Percentiles rank a stretch among this genome's conserved stretches.
These are phyloP conservation scores for Myochromella boudieri DNA, from an alignment of 768 basidiomycete genomes.

Conservation along the genomic window DNA sequence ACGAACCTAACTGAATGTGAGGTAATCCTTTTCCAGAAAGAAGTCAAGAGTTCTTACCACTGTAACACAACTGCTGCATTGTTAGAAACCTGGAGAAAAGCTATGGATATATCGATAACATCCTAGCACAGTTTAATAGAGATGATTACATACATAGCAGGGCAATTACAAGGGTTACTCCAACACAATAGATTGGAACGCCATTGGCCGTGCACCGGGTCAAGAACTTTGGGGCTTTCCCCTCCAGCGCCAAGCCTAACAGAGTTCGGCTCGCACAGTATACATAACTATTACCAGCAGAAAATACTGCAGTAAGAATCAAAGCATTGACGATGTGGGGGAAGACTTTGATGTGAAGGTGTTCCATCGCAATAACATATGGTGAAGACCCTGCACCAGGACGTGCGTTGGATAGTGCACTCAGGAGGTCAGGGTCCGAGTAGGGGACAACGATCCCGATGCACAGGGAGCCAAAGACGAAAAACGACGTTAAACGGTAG, in stretches of 20 bases:
- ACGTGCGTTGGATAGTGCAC: slow-evolving; percentile 53
- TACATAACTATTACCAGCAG: slow-evolving; percentile 69
- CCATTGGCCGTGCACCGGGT: slow-evolving; percentile 52
- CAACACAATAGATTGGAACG: slow-evolving; percentile 57
- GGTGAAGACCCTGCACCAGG: slow-evolving; percentile 67
- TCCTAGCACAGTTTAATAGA: not conserved
- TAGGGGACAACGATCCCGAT: slow-evolving; percentile 80
- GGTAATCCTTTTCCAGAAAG: not conserved
- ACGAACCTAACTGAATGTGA: slow-evolving; percentile 35
- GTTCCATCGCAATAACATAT: slow-evolving; percentile 81
- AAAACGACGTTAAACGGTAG: slow-evolving; percentile 78
- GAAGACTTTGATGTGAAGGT: slow-evolving; percentile 62
- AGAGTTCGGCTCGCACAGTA: slow-evolving; percentile 58
- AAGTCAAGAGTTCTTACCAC: slow-evolving; percentile 31
- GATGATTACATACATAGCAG: slow-evolving; percentile 29
- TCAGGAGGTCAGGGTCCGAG: slow-evolving; percentile 56
- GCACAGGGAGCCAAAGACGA: slow-evolving; percentile 69
- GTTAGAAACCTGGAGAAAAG: slow-evolving; percentile 51
- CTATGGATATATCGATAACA: slow-evolving; percentile 19
- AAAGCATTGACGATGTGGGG: slow-evolving; percentile 74
- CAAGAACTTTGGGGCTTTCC: slow-evolving; percentile 56
- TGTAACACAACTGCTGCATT: slow-evolving; percentile 46
- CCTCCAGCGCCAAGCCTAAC: slow-evolving; percentile 57
- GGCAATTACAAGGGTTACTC: slow-evolving; percentile 38
- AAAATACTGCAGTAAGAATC: slow-evolving; percentile 67